Conservation (phyloP, 2,329 filamentous ascomycete species). For the Diaporthe destruens region DNA sequence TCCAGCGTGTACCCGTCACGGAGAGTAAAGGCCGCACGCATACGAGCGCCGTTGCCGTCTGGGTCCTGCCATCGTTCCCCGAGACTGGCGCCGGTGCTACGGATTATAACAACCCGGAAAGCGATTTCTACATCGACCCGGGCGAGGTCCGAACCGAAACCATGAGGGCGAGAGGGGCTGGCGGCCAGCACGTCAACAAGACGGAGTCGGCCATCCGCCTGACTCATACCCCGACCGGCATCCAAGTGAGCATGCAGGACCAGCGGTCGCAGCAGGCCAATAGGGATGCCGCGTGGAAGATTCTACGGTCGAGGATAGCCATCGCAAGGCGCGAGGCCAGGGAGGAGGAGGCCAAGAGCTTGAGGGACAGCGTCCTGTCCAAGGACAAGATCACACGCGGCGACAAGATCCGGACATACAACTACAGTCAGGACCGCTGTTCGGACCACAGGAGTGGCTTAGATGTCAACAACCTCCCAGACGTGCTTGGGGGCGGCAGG, state of each 20-base stretch:
- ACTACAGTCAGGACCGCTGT: slow-evolving; percentile 80
- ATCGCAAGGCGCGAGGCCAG: slow-evolving; percentile 83
- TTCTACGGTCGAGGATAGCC: slow-evolving; percentile 86
- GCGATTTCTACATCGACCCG: slow-evolving; percentile 90
- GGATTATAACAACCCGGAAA: slow-evolving; percentile 85
- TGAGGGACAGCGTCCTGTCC: slow-evolving; percentile 84
- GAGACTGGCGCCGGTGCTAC: slow-evolving; percentile 59
- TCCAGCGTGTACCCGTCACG: slow-evolving; percentile 92
- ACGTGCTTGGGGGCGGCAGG: slow-evolving; percentile 81
- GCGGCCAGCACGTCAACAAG: slow-evolving; percentile 98
- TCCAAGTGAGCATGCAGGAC: slow-evolving; percentile 92
- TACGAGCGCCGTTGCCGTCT: slow-evolving; percentile 91
- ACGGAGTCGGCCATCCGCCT: slow-evolving; percentile 95
- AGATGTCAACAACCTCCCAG: slow-evolving; percentile 83
- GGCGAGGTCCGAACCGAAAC: slow-evolving; percentile 87
- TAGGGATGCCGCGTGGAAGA: slow-evolving; percentile 85
- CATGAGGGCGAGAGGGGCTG: slow-evolving; percentile 92
- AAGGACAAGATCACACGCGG: slow-evolving; percentile 87
- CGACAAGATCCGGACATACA: slow-evolving; percentile 96
- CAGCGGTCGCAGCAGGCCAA: slow-evolving; percentile 91
- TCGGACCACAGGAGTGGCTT: slow-evolving; percentile 88
- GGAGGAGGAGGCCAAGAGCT: slow-evolving; percentile 80
- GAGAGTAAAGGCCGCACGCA: slow-evolving; percentile 93
- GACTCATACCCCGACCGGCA: slow-evolving; percentile 90
- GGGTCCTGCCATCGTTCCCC: slow-evolving; percentile 89